Conservation (phyloP, 768 basidiomycete genomes). For the Termitomyces sp. region DNA sequence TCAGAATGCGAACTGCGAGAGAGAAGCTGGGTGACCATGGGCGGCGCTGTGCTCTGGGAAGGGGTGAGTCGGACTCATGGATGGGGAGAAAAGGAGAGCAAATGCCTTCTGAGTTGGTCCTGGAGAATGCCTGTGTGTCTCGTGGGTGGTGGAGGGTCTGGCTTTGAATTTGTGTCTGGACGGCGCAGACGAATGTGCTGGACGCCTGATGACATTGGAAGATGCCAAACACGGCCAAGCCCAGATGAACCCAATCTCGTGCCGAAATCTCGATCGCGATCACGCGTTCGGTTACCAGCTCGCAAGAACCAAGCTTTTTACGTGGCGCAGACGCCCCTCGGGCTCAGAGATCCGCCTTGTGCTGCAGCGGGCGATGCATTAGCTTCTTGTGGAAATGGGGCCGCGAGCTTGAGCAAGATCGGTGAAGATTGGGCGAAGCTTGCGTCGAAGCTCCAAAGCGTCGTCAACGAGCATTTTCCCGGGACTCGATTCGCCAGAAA, state of each 20-base stretch:
- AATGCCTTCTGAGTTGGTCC: slow-evolving; percentile 75
- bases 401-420: slow-evolving; percentile 13
- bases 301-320: slow-evolving; percentile 11
- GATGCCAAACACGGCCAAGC: slow-evolving; percentile 17
- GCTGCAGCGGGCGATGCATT: slow-evolving; percentile 11
- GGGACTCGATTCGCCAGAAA: slow-evolving; percentile 24
- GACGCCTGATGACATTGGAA: slow-evolving; percentile 31
- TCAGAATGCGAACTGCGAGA: slow-evolving; percentile 77
- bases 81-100: neutral
- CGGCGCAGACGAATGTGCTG: slow-evolving; percentile 53
- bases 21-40: slow-evolving; percentile 89
- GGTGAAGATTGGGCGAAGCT: slow-evolving; percentile 18
- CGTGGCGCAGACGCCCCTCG: slow-evolving; percentile 12
- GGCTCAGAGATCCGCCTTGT: slow-evolving; percentile 5
- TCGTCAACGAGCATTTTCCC: slow-evolving; percentile 20
- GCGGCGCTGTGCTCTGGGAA: slow-evolving; percentile 57
- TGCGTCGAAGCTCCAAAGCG: slow-evolving; percentile 14
- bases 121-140: slow-evolving; percentile 73
- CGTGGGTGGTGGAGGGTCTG: slow-evolving; percentile 29
- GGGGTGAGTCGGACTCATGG: slow-evolving; percentile 14
- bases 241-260: slow-evolving; percentile 11
- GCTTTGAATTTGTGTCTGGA: slow-evolving; percentile 31
- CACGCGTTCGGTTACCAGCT: neutral
- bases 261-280: slow-evolving; percentile 19
- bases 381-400: slow-evolving; percentile 14